A percentile compares a stretch with the other conserved stretches of the same genome.
These are phyloP conservation scores for Aureobasidium pullulans DNA, from an alignment of 2,329 filamentous ascomycete species.

Conservation along the genomic window DNA sequence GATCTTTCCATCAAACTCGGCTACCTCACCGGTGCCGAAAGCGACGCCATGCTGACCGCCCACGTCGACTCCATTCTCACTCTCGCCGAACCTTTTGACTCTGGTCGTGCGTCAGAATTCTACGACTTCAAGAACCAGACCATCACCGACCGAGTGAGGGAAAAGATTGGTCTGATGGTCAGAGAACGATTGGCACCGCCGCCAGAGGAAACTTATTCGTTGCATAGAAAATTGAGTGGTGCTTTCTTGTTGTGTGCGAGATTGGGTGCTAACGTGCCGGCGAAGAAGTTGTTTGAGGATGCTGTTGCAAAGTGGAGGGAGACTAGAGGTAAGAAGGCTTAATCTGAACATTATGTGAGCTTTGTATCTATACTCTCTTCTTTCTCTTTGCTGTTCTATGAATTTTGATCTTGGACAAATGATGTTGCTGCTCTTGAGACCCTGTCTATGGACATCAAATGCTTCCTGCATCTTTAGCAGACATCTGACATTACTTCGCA, in stretches of 20 bases:
- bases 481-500: too few species aligned
- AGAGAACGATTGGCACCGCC: constrained; percentile 81
- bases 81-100: constrained; percentile 79
- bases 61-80: constrained; percentile 84
- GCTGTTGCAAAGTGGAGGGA: constrained; percentile 30
- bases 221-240: constrained; percentile 91
- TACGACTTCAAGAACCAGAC: constrained; percentile 95
- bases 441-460: too few species aligned
- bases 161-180: constrained; percentile 87
- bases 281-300: constrained; percentile 68
- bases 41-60: constrained; percentile 76
- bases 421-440: too few species aligned
- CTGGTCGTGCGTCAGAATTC: constrained; percentile 59
- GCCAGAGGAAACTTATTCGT: constrained; percentile 92
- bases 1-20: constrained; percentile 68
- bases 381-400: too few species aligned
- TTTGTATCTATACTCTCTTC: too few species aligned
- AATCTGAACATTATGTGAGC: neutral
- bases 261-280: constrained; percentile 74
- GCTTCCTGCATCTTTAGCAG: too few species aligned
- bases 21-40: constrained; percentile 89
- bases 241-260: constrained; percentile 88
- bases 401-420: too few species aligned
- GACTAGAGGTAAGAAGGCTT: neutral
- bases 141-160: constrained; percentile 87